These are phyloP conservation scores for Cadophora malorum DNA, from an alignment of 2,329 filamentous ascomycete species.

Conservation along the genomic window DNA sequence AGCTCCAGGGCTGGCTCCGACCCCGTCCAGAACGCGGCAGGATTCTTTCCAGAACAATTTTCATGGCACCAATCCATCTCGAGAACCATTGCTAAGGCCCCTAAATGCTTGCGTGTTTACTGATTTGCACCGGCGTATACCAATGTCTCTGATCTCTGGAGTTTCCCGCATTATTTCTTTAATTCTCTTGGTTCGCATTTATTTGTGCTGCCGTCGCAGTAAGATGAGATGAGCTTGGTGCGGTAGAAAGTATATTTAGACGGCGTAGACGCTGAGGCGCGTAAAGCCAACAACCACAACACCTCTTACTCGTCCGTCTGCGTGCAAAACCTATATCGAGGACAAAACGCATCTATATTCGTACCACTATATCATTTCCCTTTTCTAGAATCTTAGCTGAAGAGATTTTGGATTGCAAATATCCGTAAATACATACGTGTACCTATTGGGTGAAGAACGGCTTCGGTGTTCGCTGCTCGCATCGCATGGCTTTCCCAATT, in stretches of 20 bases:
- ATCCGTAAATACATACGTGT: neutral
- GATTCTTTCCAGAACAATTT: conserved; percentile 26
- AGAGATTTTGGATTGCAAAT: neutral
- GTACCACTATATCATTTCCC: neutral
- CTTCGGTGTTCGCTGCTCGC: neutral
- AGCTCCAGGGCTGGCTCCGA: neutral
- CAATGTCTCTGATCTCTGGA: neutral
- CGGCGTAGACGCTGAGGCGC: conserved; percentile 27
- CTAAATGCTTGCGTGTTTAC: neutral
- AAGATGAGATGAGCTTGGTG: conserved; percentile 1
- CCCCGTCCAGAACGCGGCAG: conserved; percentile 20
- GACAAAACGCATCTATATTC: conserved; percentile 7
- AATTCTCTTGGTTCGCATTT: neutral
- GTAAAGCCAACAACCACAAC: conserved; percentile 26
- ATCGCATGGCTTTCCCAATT: conserved; percentile 1
- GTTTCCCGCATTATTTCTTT: neutral
- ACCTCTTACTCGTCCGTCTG: neutral
- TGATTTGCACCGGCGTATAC: neutral
- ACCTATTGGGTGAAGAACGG: too few species aligned
- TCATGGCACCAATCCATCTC: neutral
- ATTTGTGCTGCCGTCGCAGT: neutral
- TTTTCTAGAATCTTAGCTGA: neutral
- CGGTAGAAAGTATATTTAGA: conserved; percentile 26
- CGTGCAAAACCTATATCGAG: conserved; percentile 4
- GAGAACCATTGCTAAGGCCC: neutral